Conservation (phyloP, 352 stramenopile genomes). For the Phytophthora europaea region DNA sequence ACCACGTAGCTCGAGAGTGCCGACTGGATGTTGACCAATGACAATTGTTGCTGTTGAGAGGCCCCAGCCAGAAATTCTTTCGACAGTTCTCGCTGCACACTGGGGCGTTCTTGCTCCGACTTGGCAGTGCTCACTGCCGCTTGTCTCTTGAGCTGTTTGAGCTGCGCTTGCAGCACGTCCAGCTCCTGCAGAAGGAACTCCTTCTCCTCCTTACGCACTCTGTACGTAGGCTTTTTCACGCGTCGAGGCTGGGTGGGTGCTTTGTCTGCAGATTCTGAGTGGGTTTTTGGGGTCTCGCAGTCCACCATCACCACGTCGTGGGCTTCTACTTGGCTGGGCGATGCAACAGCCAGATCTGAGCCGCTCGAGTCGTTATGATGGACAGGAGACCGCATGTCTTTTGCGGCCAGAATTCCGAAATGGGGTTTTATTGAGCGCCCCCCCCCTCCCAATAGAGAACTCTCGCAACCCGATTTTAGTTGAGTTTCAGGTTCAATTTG, state of each 20-base stretch:
- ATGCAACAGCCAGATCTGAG: neutral
- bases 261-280: conserved; percentile 5
- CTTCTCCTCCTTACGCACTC: conserved; percentile 49
- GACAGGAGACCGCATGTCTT: neutral
- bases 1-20: conserved; percentile 43
- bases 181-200: conserved; percentile 42
- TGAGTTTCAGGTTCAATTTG: no score
- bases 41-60: conserved; percentile 31
- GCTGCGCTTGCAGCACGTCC: conserved; percentile 34
- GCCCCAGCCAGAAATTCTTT: conserved; percentile 25
- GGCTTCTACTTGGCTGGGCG: conserved; percentile 16
- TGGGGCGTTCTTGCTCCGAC: conserved; percentile 12
- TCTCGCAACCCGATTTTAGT: no score
- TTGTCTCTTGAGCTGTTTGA: conserved; percentile 37
- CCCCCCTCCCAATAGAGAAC: no score
- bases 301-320: conserved; percentile 13
- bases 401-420: neutral
- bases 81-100: conserved; percentile 20
- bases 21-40: conserved; percentile 45
- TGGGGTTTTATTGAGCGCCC: no score
- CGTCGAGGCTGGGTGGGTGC: conserved; percentile 13
- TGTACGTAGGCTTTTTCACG: conserved; percentile 38
- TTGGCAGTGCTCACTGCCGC: conserved; percentile 15
- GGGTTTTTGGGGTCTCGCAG: conserved; percentile 5
- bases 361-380: conserved; percentile 6